Evolutionary conservation across 164 flowering plant genomes (phyloP), one percentile per base, ranked within the genome.

Genomic region (Kingdonia uniflora): DNA sequence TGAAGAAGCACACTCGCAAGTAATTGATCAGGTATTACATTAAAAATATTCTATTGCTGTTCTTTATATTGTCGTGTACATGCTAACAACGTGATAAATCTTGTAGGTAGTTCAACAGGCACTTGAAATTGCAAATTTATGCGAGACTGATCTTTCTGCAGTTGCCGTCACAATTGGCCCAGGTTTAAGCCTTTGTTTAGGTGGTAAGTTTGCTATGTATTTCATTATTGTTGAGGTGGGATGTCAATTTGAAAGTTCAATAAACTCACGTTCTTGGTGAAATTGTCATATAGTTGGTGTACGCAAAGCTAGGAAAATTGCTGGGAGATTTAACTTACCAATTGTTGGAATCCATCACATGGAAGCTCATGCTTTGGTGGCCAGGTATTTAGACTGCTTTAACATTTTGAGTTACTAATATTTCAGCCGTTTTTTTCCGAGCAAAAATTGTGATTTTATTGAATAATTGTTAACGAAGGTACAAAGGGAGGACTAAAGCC

Each of bases 131-230:
- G 96, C 98, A 50, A 76, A 77, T 22, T 51, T 87, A 60, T 55
- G 73, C 3, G 96, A 74, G 71, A 66, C 20, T 11, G 84, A 82
- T 68, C 76, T 91, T 23, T 79, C 98, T 63, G 96, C 90, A 19
- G 83, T 91, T 66, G 98, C 96, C 42, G 98, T 91, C 52, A 91
- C 98, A 3, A 91, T 91, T 74, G 98, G 98, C 25, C 98, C 98
- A 42, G 98, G 98, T 60, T 74, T 91, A 67, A 80, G 98, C 68
- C 95, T 91, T 54, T 91, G 96, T 42, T 69, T 91, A 53, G 92
- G 96, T 51, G 95, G 98, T 85, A 76, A 75, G 56, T 49, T 48
- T 19, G 44, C 35, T 49, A 17, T 29, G 35, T 8, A 29, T 8
- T 4, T 29, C 35, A 4, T 29, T 29, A 3, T 29, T 29, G 6